Evolutionary conservation across 768 basidiomycete genomes (phyloP).

Genomic region (Phylloporus scabripes): DNA sequence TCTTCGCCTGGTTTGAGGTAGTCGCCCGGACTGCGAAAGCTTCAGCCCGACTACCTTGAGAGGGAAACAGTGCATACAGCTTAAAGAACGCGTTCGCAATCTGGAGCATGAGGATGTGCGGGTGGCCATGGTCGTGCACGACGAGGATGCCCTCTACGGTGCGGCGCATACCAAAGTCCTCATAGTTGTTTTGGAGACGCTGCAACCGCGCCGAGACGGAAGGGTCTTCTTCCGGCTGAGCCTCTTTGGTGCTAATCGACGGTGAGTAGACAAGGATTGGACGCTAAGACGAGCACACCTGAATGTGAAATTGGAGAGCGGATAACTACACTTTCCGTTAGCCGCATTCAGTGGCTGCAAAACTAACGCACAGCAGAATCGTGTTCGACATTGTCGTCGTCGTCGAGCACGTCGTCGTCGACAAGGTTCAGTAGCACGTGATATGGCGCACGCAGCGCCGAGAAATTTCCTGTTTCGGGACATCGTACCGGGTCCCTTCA

Average conservation of each 20-base stretch:
- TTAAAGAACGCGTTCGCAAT: slow-evolving; percentile 99
- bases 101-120: slow-evolving; percentile 96
- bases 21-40: slow-evolving; percentile 75
- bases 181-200: slow-evolving; percentile 93
- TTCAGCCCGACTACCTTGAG: not conserved
- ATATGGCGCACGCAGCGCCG: not conserved
- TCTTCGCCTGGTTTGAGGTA: slow-evolving; percentile 96
- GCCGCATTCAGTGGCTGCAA: not conserved
- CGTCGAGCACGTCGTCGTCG: slow-evolving; percentile 13
- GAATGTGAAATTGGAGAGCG: slow-evolving; percentile 88
- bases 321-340: slow-evolving; percentile 47
- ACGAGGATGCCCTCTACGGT: slow-evolving; percentile 79
- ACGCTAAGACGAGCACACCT: slow-evolving; percentile 42
- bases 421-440: slow-evolving; percentile 9
- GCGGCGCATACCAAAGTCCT: slow-evolving; percentile 93
- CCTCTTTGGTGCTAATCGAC: slow-evolving; percentile 76
- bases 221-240: slow-evolving; percentile 96
- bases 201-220: slow-evolving; percentile 92
- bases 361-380: slow-evolving; percentile 39
- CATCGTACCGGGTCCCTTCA: not conserved
- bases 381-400: slow-evolving; percentile 45
- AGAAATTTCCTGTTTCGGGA: slow-evolving; percentile 4
- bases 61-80: slow-evolving; percentile 52
- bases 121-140: slow-evolving; percentile 95
- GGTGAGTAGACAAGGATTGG: slow-evolving; percentile 9